Base-by-base conservation (phyloP, 106 monocot species). In the Agapanthus africanus region DNA sequence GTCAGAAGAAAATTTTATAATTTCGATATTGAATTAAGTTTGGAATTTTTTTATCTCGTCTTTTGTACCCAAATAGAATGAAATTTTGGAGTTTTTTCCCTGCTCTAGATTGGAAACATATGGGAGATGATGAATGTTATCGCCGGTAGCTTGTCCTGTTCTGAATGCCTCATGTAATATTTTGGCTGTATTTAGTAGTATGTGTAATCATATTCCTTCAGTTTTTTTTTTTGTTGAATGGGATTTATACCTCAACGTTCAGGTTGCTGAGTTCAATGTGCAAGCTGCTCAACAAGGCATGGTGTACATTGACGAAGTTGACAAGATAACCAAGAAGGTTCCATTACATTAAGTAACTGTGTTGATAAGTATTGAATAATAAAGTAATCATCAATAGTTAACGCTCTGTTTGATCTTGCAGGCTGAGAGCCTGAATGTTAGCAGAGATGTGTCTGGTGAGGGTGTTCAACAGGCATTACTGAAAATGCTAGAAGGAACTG, bases 241-340 rank as follows among this genome's bases (percentile, higher is more conserved):
- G n/a, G n/a, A n/a, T n/a, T n/a, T n/a, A n/a, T n/a, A n/a, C n/a
- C n/a, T n/a, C 19, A 7, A 15, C 46, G 19, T 67, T 50, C 76
- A 95, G 95, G 95, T 59, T 80, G 83, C 95, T 54, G 95, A 91
- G 15, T 91, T 83, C 62, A 82, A 95, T 70, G 86, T 95, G 30
- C 79, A 91, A 77, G 91, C 95, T 69, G 95, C 95, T 77, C 95
- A 95, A 69, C 91, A 86, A 77, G 95, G 95, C 40, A 95, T 95
- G 38, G 91, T 95, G 42, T 95, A 95, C 76, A 95, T 95, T 74
- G 95, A 95, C 66, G 95, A 95, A 95, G 82, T 95, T 85, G 95
- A 95, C 77, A 95, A 95, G 46, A 95, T 95, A 72, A 82, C 95
- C 33, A 95, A 91, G 81, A 95, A 91, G 95, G 95, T 95, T 27